phyloP scores from a whole-genome alignment of 225 moss, liverwort and hornwort species.

The Thuidium tamariscinum region DNA sequence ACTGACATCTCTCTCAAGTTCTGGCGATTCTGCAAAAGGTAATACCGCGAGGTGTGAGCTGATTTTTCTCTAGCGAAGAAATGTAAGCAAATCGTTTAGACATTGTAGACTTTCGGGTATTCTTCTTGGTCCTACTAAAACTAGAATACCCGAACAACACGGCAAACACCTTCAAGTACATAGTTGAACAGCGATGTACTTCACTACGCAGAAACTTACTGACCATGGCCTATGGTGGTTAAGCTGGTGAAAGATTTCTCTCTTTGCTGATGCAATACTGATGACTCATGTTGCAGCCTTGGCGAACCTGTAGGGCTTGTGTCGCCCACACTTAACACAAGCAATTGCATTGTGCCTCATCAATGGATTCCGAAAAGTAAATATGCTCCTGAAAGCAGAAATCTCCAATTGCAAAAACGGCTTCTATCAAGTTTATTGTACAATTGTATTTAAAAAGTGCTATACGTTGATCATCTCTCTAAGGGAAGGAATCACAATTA shows the following conservation, averaged over 20 bases:
- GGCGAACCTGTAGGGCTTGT: slow-evolving; percentile 26
- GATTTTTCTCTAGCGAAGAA: neutral
- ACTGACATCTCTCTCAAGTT: slow-evolving; percentile 1
- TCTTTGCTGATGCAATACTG: slow-evolving; percentile 14
- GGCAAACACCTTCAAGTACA: neutral
- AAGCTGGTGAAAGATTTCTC: slow-evolving; percentile 41
- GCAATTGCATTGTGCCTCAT: neutral
- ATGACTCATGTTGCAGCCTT: slow-evolving; percentile 22
- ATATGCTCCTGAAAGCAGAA: neutral
- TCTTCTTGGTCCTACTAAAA: neutral
- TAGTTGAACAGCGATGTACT: neutral
- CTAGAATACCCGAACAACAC: neutral
- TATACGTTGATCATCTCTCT: neutral
- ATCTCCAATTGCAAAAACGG: neutral
- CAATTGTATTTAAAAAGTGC: neutral
- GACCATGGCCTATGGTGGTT: slow-evolving; percentile 39
- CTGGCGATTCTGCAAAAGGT: slow-evolving; percentile 27
- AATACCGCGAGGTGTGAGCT: neutral
- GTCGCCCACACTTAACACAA: slow-evolving; percentile 26
- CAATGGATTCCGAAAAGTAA: neutral
- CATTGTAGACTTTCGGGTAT: neutral
- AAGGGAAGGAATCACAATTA: neutral
- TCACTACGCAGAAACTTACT: neutral
- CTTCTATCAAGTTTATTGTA: neutral
- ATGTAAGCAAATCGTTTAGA: neutral